These are phyloP conservation scores for Ophiorrhiza pumila DNA, from an alignment of 257 asterid genomes.

Conservation along the genomic window DNA sequence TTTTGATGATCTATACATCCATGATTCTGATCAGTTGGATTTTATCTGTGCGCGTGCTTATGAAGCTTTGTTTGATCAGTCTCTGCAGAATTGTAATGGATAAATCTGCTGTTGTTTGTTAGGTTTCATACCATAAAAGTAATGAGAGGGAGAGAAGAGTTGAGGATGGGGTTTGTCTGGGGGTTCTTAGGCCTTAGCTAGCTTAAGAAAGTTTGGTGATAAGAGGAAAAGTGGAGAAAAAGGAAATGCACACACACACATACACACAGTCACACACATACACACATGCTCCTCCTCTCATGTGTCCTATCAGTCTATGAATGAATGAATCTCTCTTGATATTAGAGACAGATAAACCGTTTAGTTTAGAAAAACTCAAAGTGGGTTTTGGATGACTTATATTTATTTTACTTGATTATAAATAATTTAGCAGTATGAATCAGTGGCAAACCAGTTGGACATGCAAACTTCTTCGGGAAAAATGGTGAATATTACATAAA, in stretches of 20 bases:
- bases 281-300: not conserved
- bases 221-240: not conserved
- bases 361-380: no score
- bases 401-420: no score
- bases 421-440: no score
- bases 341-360: no score
- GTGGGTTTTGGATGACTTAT: no score
- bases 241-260: conserved; percentile 3
- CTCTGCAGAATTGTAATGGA: no score
- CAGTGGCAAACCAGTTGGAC: no score
- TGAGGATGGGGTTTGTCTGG: conserved; percentile 3
- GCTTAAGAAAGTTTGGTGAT: conserved; percentile 6
- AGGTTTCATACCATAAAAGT: no score
- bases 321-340: no score
- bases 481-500: no score
- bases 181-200: not conserved
- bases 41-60: not conserved
- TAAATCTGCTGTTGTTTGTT: no score
- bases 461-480: no score
- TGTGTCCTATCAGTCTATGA: not conserved
- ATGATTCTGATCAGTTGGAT: conserved; percentile 10
- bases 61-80: not conserved
- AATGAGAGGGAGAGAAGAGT: conserved; percentile 19
- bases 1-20: not conserved
- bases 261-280: not conserved